phyloP scores from a whole-genome alignment of 768 basidiomycete species.

The Tylopilus vinaceipallidus region DNA sequence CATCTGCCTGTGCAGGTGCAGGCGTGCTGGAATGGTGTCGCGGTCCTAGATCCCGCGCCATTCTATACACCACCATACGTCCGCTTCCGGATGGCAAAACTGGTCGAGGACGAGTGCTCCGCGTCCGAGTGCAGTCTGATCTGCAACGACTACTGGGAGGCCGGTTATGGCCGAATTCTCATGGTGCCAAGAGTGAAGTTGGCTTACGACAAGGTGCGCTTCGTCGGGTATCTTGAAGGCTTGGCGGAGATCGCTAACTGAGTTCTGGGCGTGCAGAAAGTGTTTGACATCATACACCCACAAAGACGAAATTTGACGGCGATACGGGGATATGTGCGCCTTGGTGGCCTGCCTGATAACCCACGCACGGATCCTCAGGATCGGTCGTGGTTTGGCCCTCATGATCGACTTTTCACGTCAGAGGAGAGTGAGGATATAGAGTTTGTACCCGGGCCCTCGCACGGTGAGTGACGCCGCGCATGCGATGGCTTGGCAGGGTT shows the following conservation, averaged over 20 bases:
- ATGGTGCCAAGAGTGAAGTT: constrained; percentile 98
- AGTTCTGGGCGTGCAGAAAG: constrained; percentile 53
- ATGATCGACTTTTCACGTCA: constrained; percentile 88
- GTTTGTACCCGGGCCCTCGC: constrained; percentile 79
- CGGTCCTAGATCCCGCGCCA: constrained; percentile 91
- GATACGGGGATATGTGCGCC: constrained; percentile 87
- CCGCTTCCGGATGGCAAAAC: constrained; percentile 91
- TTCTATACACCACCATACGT: constrained; percentile 92
- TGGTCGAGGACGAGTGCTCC: constrained; percentile 88
- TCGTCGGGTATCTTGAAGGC: background rate
- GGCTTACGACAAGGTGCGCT: constrained; percentile 83
- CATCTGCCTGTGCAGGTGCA: constrained; percentile 97
- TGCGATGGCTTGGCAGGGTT: too few relatives aligned
- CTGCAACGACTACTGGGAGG: constrained; percentile 98
- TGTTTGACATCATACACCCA: constrained; percentile 95
- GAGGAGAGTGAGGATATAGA: constrained; percentile 80
- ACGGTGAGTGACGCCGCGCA: constrained; percentile 50
- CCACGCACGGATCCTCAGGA: constrained; percentile 97
- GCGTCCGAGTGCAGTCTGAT: constrained; percentile 95
- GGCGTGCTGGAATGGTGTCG: constrained; percentile 98
- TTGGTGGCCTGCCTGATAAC: constrained; percentile 97
- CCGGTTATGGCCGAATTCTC: constrained; percentile 93
- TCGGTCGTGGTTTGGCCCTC: constrained; percentile 96
- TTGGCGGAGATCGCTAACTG: constrained; percentile 2
- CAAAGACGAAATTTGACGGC: constrained; percentile 87